phyloP scores from a whole-genome alignment of 2,329 filamentous ascomycete species.

The Aspergillus sp. region DNA sequence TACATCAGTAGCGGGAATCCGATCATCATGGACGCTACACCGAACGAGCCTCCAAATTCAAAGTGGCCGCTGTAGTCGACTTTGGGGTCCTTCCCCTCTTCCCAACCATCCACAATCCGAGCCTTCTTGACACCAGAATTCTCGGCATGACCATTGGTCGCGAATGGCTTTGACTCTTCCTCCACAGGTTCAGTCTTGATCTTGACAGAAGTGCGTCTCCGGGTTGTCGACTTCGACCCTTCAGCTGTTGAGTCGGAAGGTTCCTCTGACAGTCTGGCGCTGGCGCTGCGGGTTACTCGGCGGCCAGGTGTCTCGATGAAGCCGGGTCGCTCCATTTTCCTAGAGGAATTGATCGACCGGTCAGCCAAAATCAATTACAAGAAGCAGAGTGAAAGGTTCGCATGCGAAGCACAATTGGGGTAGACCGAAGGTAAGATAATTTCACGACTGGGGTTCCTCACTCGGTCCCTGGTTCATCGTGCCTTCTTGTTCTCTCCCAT shows the following conservation, averaged over 20 bases:
- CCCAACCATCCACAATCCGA: constrained; percentile 44
- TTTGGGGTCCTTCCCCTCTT: constrained; percentile 44
- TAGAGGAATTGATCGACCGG: constrained; percentile 26
- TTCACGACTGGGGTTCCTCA: neutral
- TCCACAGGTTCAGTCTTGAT: constrained; percentile 31
- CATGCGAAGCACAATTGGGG: neutral
- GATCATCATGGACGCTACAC: constrained; percentile 82
- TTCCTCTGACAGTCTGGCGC: constrained; percentile 33
- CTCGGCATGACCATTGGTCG: constrained; percentile 24
- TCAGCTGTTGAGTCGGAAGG: constrained; percentile 29
- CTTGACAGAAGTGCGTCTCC: constrained; percentile 33
- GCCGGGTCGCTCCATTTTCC: constrained; percentile 54
- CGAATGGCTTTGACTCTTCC: constrained; percentile 21
- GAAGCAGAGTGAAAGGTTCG: neutral
- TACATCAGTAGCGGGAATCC: constrained; percentile 95
- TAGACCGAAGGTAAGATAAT: too few species aligned
- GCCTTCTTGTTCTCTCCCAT: neutral
- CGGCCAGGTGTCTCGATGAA: constrained; percentile 55
- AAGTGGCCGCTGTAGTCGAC: constrained; percentile 55
- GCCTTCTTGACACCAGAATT: constrained; percentile 25
- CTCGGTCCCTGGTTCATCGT: neutral
- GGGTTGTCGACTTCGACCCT: constrained; percentile 29
- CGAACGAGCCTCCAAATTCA: constrained; percentile 88
- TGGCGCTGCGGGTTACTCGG: constrained; percentile 48
- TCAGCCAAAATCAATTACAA: neutral